Conservation (phyloP, 2,329 filamentous ascomycete species). For the Byssoonygena ceratinophila region DNA sequence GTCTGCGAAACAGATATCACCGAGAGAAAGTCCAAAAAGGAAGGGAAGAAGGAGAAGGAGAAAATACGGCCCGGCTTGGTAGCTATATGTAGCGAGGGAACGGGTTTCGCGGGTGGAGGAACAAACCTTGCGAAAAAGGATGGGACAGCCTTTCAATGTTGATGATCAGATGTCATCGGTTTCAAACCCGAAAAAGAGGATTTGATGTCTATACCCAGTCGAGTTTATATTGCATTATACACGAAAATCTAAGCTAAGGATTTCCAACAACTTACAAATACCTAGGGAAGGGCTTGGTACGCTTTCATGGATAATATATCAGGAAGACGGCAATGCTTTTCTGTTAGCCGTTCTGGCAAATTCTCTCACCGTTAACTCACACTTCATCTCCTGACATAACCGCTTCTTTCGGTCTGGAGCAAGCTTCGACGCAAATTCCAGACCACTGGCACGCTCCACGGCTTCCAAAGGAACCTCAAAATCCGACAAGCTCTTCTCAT, state of each 20-base stretch:
- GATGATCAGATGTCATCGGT: constrained; percentile 17
- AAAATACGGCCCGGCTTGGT: constrained; percentile 62
- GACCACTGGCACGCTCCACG: constrained; percentile 79
- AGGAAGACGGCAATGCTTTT: constrained; percentile 30
- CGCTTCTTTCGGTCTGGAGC: constrained; percentile 61
- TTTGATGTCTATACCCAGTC: not conserved
- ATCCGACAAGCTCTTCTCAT: constrained; percentile 73
- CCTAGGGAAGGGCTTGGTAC: not conserved
- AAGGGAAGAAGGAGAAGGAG: constrained; percentile 42
- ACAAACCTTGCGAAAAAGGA: constrained; percentile 68
- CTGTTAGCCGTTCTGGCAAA: constrained; percentile 48
- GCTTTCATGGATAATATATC: not conserved
- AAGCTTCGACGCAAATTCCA: constrained; percentile 80
- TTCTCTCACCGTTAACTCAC: constrained; percentile 72
- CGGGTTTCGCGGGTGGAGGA: constrained; percentile 83
- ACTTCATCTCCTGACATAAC: constrained; percentile 77
- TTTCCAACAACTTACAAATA: no score
- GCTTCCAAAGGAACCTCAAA: constrained; percentile 93
- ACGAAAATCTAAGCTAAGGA: not conserved
- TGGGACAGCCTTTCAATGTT: constrained; percentile 76
- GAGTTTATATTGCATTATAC: not conserved
- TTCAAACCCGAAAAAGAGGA: not conserved
- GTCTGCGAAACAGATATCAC: constrained; percentile 77
- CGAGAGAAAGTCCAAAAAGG: constrained; percentile 26
- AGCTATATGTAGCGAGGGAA: constrained; percentile 73